Evolutionary conservation across 176 grass and related monocot genomes (phyloP), one percentile per base, ranked within the genome.

Genomic region (Miscanthus lutarioriparius): DNA sequence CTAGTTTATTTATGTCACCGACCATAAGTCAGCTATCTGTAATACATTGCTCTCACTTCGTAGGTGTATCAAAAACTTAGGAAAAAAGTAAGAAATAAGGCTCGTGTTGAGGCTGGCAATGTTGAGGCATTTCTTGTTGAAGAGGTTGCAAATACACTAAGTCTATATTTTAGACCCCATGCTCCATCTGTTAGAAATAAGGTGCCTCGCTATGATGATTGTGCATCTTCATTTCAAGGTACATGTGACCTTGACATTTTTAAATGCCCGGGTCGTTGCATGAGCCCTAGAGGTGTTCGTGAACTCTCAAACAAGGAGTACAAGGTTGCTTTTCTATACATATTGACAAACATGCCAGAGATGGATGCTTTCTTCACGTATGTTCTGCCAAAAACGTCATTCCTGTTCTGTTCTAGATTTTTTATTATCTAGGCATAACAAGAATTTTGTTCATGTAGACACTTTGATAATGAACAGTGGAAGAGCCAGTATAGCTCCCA

Each of bases 341-440:
- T 49, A 67, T 48, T 49, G 8, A 80, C 62, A 10, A 67, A 80
- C 10, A 36, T 80, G 6, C 9, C 27, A 10, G 17, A 67, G 41
- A 80, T 67, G 77, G 62, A 80, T 22, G 1, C 30, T 67, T 66
- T 67, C 16, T 80, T 80, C 36, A 70, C 4, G 67, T 70, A 41
- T 27, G 37, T 19, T 53, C 49, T 20, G 1, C 49, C 1, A 56
- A 20, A 22, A 20, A 56, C 7, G 0, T 22, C 28, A 30, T 20
- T 56, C 8, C 2, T 56, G 7, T 56, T 56, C 2, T 56, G 2
- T 56, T 56, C 19, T 56, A 8, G 19, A 51, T 3, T 56, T 54
- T 56, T 22, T 56, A 22, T 56, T 6, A 56, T 22, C 19, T 22
- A 56, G 6, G 51, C 51, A 56, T 22, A 56, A 56, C 51, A 22